phyloP scores from a whole-genome alignment of 768 basidiomycete species.

The Leucosporidium creatinivorum region DNA sequence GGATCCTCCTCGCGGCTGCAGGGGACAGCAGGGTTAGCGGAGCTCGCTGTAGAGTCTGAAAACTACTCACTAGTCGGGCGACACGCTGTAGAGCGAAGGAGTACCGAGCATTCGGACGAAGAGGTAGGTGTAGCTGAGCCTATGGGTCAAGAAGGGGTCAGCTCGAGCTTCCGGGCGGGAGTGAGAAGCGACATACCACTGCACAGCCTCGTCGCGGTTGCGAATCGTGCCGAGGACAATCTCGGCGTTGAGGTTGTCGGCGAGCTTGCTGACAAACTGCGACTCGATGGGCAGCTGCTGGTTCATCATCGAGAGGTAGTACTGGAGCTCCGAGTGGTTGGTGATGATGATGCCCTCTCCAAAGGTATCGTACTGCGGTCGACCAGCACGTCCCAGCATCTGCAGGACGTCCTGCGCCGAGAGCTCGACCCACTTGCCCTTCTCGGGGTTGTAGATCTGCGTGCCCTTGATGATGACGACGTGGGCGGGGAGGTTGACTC shows the following conservation, averaged over 20 bases:
- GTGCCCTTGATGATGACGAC: slow-evolving; percentile 99
- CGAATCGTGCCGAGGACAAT: slow-evolving; percentile 89
- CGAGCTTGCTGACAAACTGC: slow-evolving; percentile 83
- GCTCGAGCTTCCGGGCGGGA: neutral
- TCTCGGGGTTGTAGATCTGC: slow-evolving; percentile 97
- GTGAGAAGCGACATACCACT: slow-evolving; percentile 78
- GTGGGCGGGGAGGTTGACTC: slow-evolving; percentile 95
- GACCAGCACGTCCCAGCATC: slow-evolving; percentile 96
- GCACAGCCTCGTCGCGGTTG: slow-evolving; percentile 92
- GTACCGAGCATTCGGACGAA: slow-evolving; percentile 91
- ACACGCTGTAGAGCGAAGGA: slow-evolving; percentile 78
- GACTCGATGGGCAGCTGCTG: slow-evolving; percentile 96
- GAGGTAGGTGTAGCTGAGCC: slow-evolving; percentile 41
- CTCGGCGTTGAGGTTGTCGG: slow-evolving; percentile 95
- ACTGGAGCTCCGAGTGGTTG: slow-evolving; percentile 92
- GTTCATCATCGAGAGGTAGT: slow-evolving; percentile 88
- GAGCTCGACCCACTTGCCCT: slow-evolving; percentile 93
- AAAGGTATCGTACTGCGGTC: slow-evolving; percentile 93
- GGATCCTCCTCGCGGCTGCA: slow-evolving; percentile 63
- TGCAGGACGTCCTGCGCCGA: slow-evolving; percentile 94
- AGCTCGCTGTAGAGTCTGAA: neutral
- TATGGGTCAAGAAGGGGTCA: neutral
- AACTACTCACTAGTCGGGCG: slow-evolving; percentile 59
- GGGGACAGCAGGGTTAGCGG: neutral
- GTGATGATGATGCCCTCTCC: slow-evolving; percentile 99